Evolutionary conservation across 1,284 basidiomycete genomes (phyloP).

Genomic region (Moesziomyces globuligerus): DNA sequence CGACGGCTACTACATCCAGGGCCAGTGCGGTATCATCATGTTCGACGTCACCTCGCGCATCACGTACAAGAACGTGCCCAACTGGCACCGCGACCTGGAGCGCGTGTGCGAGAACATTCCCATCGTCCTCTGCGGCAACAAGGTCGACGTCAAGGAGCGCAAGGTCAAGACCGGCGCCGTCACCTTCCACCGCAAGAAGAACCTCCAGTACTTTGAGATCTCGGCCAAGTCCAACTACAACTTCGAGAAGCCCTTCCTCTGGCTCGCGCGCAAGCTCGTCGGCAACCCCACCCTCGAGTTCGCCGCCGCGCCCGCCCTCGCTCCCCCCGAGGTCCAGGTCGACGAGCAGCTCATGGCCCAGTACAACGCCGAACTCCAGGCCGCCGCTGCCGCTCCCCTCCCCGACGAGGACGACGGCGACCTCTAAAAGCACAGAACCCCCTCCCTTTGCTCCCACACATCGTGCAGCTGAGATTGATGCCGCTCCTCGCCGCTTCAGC

Average conservation of each 20-base stretch:
- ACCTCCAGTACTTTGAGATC: slow-evolving; percentile 99
- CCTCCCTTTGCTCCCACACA: too few relatives aligned
- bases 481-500: too few relatives aligned
- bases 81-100: slow-evolving; percentile 99
- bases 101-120: slow-evolving; percentile 99
- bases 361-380: slow-evolving; percentile 82
- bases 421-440: slow-evolving; percentile 54
- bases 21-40: slow-evolving; percentile 99
- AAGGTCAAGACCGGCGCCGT: slow-evolving; percentile 99
- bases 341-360: slow-evolving; percentile 83
- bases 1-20: slow-evolving; percentile 69
- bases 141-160: slow-evolving; percentile 99
- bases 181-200: slow-evolving; percentile 99
- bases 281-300: slow-evolving; percentile 92
- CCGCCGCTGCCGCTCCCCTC: slow-evolving; percentile 70
- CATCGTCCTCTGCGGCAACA: slow-evolving; percentile 99
- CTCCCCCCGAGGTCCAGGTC: slow-evolving; percentile 90
- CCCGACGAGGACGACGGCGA: slow-evolving; percentile 72
- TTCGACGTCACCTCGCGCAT: slow-evolving; percentile 99
- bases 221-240: slow-evolving; percentile 99
- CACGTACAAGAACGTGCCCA: slow-evolving; percentile 99
- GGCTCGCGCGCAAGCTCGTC: slow-evolving; percentile 97
- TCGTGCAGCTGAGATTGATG: too few relatives aligned
- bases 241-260: slow-evolving; percentile 99
- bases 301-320: slow-evolving; percentile 93